Evolutionary conservation across 129 eudicot genomes (phyloP), one percentile per base, ranked within the genome.

Genomic region (Artemisia tridentata): DNA sequence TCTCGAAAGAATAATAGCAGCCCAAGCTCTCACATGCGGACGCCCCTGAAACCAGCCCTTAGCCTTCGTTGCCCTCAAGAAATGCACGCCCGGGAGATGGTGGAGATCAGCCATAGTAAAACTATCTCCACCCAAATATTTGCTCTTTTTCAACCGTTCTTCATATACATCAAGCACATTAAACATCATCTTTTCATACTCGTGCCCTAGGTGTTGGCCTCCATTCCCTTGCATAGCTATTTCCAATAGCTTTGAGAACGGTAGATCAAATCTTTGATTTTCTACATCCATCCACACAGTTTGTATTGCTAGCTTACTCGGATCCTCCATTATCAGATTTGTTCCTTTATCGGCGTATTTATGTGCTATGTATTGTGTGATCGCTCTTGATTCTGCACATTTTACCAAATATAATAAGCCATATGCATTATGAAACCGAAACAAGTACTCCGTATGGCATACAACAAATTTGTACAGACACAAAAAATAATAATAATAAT

Each of bases 1-100:
- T 80, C 95, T 72, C 3, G 88, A 84, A 62, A 82, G 50, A 14
- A 88, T 80, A 48, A 77, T 80, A 8, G 68, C 64, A 7, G 75
- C 68, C 95, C 95, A 88, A 0, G 88, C 84, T 11, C 79, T 54
- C 14, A 88, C 88, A 34, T 78, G 88, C n/a, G 95, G 84, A 12
- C 95, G 82, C 2, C 75, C 67, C 31, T 85, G 79, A 15, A 88
- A 82, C 45, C 79, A 38, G 11, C 63, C 63, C 41, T 78, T 78
- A 0, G 61, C 82, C 29, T 76, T 74, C 4, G 90, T 77, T 1
- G 51, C 67, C 82, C 84, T 77, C 72, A 88, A 77, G 79, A 9
- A 84, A n/a, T 72, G 65, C 71, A 71, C 41, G 17, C 69, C 54
- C 12, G 81, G 81, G 1, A 46, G 73, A 72, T 86, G 87, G 64